Conservation (phyloP, 768 basidiomycete genomes). For the Auricularia sp. region DNA sequence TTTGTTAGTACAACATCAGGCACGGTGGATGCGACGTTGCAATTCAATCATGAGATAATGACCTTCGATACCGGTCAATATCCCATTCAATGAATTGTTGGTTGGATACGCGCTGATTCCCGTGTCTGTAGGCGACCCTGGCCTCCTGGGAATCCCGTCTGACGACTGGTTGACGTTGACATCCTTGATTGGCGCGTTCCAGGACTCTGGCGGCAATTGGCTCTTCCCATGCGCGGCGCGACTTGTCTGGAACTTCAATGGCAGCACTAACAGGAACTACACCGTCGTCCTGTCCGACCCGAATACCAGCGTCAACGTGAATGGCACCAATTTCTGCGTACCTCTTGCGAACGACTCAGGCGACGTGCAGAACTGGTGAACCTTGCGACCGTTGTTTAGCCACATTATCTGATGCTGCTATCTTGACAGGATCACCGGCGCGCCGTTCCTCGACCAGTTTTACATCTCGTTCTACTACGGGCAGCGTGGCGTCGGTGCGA, state of each 20-base stretch:
- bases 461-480: slow-evolving; percentile 6
- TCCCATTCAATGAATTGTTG: neutral
- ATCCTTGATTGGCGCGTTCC: neutral
- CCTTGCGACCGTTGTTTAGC: neutral
- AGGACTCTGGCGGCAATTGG: slow-evolving; percentile 3
- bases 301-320: neutral
- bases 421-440: slow-evolving; percentile 4
- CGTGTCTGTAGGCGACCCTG: neutral
- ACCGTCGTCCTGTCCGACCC: neutral
- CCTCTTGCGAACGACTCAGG: slow-evolving; percentile 5
- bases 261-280: slow-evolving; percentile 1
- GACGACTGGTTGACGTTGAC: slow-evolving; percentile 6
- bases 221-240: slow-evolving; percentile 6
- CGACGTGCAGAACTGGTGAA: slow-evolving; percentile 4
- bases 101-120: neutral
- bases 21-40: slow-evolving; percentile 1
- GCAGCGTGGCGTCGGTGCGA: neutral
- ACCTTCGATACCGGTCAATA: slow-evolving; percentile 2
- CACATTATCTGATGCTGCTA: neutral
- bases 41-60: slow-evolving; percentile 3
- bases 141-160: neutral
- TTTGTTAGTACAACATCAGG: neutral
- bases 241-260: slow-evolving; percentile 5
- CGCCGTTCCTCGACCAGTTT: slow-evolving; percentile 4
- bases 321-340: neutral